Evolutionary conservation across 306 rosid genomes (phyloP).

Genomic region (Castanea crenata): DNA sequence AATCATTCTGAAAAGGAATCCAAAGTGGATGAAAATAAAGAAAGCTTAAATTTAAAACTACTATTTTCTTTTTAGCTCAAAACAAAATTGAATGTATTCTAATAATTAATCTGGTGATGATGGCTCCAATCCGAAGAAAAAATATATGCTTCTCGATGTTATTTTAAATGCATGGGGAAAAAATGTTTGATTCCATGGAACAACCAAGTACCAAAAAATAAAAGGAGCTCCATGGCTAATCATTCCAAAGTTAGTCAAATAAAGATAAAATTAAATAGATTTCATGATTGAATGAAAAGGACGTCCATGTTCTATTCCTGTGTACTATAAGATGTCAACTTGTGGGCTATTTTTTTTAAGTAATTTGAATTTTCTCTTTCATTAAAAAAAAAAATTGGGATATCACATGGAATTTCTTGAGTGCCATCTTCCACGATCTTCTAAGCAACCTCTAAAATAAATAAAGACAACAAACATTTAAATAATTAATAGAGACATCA

Average conservation of each 20-base stretch:
- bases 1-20: no score
- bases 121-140: no score
- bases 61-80: no score
- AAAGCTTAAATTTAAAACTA: no score
- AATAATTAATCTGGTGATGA: no score
- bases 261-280: conserved; percentile 1
- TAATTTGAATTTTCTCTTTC: conserved; percentile 5
- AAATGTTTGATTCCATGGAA: conserved; percentile 2
- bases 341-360: conserved; percentile 23
- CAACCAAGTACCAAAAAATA: neutral
- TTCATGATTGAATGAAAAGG: conserved; percentile 25
- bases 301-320: conserved; percentile 27
- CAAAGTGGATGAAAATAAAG: no score
- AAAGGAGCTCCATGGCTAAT: conserved; percentile 10
- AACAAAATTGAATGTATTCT: no score
- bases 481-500: conserved; percentile 12
- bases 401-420: conserved; percentile 54
- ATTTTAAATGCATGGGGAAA: neutral
- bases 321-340: conserved; percentile 25
- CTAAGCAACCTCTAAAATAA: conserved; percentile 9
- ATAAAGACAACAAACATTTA: neutral
- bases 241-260: conserved; percentile 30
- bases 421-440: conserved; percentile 51
- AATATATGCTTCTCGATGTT: neutral
- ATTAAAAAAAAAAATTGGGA: conserved; percentile 14